A percentile compares a stretch with the other conserved stretches of the same genome.
phyloP scores from a whole-genome alignment of 1,284 basidiomycete genomes.

The Moesziomyces globuligerus region DNA sequence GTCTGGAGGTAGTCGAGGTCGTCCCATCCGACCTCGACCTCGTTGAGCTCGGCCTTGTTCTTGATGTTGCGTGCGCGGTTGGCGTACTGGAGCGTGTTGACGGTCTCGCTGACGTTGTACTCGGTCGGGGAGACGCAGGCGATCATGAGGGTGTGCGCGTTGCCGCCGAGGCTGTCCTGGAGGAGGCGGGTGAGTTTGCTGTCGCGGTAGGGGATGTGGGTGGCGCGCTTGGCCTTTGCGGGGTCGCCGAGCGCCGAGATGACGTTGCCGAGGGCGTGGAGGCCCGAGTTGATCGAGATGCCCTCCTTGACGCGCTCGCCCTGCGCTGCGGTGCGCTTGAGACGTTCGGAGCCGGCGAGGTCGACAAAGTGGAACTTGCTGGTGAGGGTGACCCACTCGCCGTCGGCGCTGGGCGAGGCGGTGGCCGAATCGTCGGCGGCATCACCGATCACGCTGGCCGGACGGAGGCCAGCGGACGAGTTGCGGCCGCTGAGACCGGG shows the following conservation, averaged over 20 bases:
- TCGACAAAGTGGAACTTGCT: constrained; percentile 99
- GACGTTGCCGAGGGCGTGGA: constrained; percentile 95
- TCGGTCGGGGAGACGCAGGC: constrained; percentile 96
- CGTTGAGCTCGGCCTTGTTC: constrained; percentile 89
- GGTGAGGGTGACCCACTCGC: constrained; percentile 79
- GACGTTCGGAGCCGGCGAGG: constrained; percentile 91
- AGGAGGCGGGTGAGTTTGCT: constrained; percentile 91
- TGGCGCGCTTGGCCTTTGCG: constrained; percentile 70
- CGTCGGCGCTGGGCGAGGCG: constrained; percentile 20
- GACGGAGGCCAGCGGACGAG: constrained; percentile 40
- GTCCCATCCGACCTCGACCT: constrained; percentile 97
- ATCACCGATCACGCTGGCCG: constrained; percentile 33
- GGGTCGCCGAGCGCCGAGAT: constrained; percentile 98
- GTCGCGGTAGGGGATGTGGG: constrained; percentile 94
- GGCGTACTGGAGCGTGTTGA: constrained; percentile 98
- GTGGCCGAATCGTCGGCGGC: constrained; percentile 20
- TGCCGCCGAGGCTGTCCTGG: constrained; percentile 98
- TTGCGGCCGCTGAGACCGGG: constrained; percentile 31
- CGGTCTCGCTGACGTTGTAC: constrained; percentile 92
- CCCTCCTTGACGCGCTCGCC: constrained; percentile 97
- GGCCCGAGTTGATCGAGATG: constrained; percentile 84
- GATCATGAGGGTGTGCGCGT: constrained; percentile 98
- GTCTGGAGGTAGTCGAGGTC: constrained; percentile 93
- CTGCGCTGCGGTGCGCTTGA: constrained; percentile 70
- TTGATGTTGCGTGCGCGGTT: constrained; percentile 97